These are phyloP conservation scores for Epithele typhae DNA, from an alignment of 768 basidiomycete species.

Conservation along the genomic window DNA sequence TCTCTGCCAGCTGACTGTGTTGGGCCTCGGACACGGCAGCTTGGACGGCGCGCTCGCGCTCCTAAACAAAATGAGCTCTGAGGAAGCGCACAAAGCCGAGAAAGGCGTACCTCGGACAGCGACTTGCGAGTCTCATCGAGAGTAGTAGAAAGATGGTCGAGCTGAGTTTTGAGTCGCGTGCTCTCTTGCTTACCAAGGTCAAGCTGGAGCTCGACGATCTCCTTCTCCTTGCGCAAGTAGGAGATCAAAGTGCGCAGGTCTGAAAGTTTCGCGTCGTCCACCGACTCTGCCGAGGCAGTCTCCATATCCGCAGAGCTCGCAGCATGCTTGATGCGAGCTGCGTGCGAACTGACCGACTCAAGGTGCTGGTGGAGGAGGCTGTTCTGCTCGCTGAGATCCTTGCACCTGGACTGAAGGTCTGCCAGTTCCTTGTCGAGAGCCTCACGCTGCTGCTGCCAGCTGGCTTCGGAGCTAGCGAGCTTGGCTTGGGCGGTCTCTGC, in stretches of 20 bases:
- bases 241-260: constrained; percentile 76
- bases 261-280: constrained; percentile 55
- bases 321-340: constrained; percentile 71
- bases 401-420: constrained; percentile 64
- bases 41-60: constrained; percentile 75
- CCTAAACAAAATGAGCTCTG: too few species aligned
- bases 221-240: constrained; percentile 86
- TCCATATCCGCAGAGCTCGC: constrained; percentile 47
- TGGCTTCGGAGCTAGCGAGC: constrained; percentile 62
- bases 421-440: constrained; percentile 73
- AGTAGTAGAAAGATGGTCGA: constrained; percentile 65
- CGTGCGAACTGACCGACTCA: constrained; percentile 79
- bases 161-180: constrained; percentile 65
- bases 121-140: constrained; percentile 67
- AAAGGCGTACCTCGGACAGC: constrained; percentile 60
- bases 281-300: constrained; percentile 39
- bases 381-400: constrained; percentile 76
- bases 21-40: constrained; percentile 69
- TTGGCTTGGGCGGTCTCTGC: constrained; percentile 77
- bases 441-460: constrained; percentile 79
- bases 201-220: constrained; percentile 84
- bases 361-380: constrained; percentile 75
- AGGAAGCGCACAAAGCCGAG: too few species aligned
- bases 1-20: constrained; percentile 79
- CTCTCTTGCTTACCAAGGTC: constrained; percentile 80